Base-by-base conservation (phyloP, 2,329 filamentous ascomycete species). In the Xylaria digitata region DNA sequence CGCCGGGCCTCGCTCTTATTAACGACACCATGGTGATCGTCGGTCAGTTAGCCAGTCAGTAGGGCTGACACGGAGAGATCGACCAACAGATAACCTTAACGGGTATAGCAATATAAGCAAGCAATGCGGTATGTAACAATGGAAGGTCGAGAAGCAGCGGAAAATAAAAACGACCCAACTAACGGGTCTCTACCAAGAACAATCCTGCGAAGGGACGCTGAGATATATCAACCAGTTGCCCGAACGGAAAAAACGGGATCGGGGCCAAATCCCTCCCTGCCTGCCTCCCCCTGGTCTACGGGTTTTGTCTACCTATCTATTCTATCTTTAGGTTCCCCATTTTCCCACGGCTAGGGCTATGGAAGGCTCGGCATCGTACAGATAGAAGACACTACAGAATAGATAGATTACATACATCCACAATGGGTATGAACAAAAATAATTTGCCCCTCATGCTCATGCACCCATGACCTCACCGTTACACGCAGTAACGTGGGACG, bases 221-320 rank as follows among this genome's bases (percentile, higher is more conserved):
- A 23, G 42, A 43, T 65, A 65, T 68, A 65, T 59, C 46, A 45
- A 45, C 34, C 55, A 19, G 37, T 21, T 54, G 26, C 9, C 60
- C 49, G 42, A 30, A 55, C 23, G 26, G 45, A 7, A 26, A 26
- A 26, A 26, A 1, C 1, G 26, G 26, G 26, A 23, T 1, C 23
- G n/a, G 17, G 34, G 30, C 11, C 11, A 26, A 26, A 26, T 26
- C 26, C 26, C 26, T 26, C 26, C 3, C 26, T 26, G 3, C 26
- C 26, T 26, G 5, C 26, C 26, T 26, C 26, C 26, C 26, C 26
- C 26, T 26, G 26, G 26, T 5, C 26, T 26, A 26, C 26, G 26
- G 26, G 3, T 26, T 26, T 26, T 26, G 26, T 26, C 26, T 3
- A 26, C 5, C 26, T 26, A 5, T 19, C n/a, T 52, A 17, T 19